Evolutionary conservation across 805 yeast genomes (phyloP), one percentile per base, ranked within the genome.

Genomic region (Torulaspora microellipsoides): DNA sequence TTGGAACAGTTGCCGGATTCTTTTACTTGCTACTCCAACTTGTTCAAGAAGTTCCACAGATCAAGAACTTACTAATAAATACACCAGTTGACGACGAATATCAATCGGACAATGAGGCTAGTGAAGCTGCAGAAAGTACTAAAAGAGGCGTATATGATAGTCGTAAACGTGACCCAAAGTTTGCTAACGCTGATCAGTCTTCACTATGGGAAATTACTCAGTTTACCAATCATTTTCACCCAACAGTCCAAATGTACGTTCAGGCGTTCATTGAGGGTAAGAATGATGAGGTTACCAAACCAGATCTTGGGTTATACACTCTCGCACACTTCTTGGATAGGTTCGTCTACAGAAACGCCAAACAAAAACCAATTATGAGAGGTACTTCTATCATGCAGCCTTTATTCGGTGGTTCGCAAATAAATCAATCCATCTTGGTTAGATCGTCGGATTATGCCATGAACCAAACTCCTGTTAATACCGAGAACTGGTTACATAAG

Each of bases 341-440:
- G 65, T 93, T 95, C 68, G 96, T 93, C 31, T 93, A 93, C 71
- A 84, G 87, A 68, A 88, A 89, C 64, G 87, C 96, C 37, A 88
- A 87, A 69, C 83, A 80, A 56, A 85, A 83, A 65, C 72, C 80
- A 14, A 64, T 71, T 28, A 69, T 81, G n/a, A 81, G 85, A 62
- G 98, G 98, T 58, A 72, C 84, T 3, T 88, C 97, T 34, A 90
- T 93, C 61, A 93, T 93, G 98, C 99, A 93, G 72, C 98, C 99
- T 39, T 72, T 93, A 52, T 89, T 95, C 35, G 97, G 96, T 50
- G 75, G 80, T 1, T 53, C 64, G 6, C 56, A 52, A 31, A 85
- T 83, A 49, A 81, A 86, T 15, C 86, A 85, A 8, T 69, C 81
- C 4, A 66, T 84, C 41, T 71, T 85, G 52, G 86, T 85, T 10